phyloP scores from a whole-genome alignment of 257 asterid genomes.

The Nicotiana undulata region DNA sequence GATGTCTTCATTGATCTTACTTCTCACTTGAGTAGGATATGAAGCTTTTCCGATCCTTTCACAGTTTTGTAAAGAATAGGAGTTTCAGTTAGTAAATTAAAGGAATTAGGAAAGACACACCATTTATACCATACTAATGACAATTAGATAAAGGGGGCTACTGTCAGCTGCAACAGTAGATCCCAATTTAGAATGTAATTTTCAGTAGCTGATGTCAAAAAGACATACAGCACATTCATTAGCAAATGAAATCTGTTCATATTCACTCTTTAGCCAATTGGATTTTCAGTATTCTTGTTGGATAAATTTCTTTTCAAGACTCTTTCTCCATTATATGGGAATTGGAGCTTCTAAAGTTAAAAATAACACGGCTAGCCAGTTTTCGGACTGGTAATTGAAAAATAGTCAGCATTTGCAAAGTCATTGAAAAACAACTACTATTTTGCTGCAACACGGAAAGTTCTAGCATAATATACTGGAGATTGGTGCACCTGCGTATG shows the following conservation, averaged over 20 bases:
- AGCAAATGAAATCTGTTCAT: neutral
- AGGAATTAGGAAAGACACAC: neutral
- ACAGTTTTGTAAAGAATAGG: neutral
- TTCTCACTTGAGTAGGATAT: constrained; percentile 5
- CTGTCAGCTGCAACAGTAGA: neutral
- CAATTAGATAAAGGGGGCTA: neutral
- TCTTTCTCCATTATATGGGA: neutral
- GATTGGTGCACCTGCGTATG: no score
- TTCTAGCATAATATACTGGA: no score
- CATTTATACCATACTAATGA: neutral
- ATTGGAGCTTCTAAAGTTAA: neutral
- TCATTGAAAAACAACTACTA: no score
- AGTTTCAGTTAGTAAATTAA: neutral
- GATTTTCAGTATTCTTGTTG: neutral
- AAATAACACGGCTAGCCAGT: no score
- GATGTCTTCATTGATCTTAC: constrained; percentile 25
- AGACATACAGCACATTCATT: neutral
- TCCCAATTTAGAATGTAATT: neutral
- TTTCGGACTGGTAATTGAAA: no score
- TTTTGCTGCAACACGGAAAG: no score
- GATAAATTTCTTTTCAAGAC: neutral
- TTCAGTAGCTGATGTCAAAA: neutral
- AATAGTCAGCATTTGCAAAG: no score
- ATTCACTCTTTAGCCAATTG: neutral
- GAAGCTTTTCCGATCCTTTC: neutral